Percentiles rank a stretch among this genome's conserved stretches.
These are phyloP conservation scores for Cladosporium sp. DNA, from an alignment of 2,329 filamentous ascomycete genomes.

Conservation along the genomic window DNA sequence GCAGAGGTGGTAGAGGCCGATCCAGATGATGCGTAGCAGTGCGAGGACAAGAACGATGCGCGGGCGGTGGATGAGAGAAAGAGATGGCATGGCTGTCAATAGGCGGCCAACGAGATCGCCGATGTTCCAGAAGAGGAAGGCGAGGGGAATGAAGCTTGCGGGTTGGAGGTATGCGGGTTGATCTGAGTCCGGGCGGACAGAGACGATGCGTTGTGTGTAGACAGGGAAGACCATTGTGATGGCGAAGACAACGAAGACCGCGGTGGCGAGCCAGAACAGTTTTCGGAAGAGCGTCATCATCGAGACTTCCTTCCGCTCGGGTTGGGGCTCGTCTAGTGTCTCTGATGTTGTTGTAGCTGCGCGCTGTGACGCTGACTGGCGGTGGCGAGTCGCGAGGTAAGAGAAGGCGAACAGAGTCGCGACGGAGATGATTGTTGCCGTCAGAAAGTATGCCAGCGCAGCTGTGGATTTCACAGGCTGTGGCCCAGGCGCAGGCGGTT, in stretches of 20 bases:
- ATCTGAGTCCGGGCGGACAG: constrained; percentile 43
- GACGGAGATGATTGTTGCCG: constrained; percentile 75
- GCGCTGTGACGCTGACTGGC: constrained; percentile 18
- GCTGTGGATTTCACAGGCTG: constrained; percentile 61
- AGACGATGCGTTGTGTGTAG: constrained; percentile 65
- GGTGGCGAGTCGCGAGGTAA: constrained; percentile 61
- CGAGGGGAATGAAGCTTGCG: constrained; percentile 82
- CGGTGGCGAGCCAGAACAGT: constrained; percentile 74
- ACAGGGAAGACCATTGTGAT: constrained; percentile 95
- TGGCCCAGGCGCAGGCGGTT: constrained; percentile 27
- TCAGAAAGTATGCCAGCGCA: constrained; percentile 88
- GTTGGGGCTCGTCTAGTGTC: constrained; percentile 32
- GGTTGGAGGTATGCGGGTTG: constrained; percentile 66
- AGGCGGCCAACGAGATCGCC: constrained; percentile 82
- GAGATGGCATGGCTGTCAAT: constrained; percentile 59
- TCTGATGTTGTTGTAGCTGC: constrained; percentile 19
- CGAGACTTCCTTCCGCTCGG: constrained; percentile 54
- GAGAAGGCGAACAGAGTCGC: constrained; percentile 72
- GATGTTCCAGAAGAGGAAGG: constrained; percentile 89
- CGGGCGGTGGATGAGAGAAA: constrained; percentile 64
- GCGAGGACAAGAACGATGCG: constrained; percentile 67
- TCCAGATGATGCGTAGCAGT: constrained; percentile 66
- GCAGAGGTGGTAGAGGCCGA: constrained; percentile 87
- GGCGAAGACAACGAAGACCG: constrained; percentile 77
- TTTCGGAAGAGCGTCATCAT: constrained; percentile 72